Percentiles rank a stretch among this genome's conserved stretches.
phyloP scores from a whole-genome alignment of 192 early-diverging fungal species.

The Rhizophlyctis rosea region DNA sequence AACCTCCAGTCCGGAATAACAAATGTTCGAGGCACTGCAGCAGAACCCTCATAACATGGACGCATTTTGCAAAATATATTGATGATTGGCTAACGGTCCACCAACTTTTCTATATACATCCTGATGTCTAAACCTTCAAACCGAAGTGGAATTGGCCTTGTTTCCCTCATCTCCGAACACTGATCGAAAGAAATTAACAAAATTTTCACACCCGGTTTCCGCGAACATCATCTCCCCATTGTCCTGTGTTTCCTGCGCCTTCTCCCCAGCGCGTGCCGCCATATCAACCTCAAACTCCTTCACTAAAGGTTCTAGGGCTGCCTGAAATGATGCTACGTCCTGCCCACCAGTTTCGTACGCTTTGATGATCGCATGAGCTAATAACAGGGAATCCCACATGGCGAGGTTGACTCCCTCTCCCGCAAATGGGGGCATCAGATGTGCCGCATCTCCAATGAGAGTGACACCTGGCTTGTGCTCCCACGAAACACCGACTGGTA shows the following conservation, averaged over 20 bases:
- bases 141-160: no score
- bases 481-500: slow-evolving; percentile 33
- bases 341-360: not conserved
- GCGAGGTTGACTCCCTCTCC: no score
- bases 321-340: no score
- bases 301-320: not conserved
- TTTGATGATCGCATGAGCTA: not conserved
- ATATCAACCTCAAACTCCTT: not conserved
- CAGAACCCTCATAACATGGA: no score
- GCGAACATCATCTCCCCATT: not conserved
- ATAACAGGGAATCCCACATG: no score
- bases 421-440: slow-evolving; percentile 45
- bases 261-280: not conserved
- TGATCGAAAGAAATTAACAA: not conserved
- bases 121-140: no score
- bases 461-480: slow-evolving; percentile 25
- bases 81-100: no score
- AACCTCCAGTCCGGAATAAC: no score
- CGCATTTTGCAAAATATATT: no score
- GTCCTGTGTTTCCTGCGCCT: not conserved
- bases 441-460: slow-evolving; percentile 48
- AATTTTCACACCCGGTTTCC: not conserved
- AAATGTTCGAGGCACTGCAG: no score
- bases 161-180: no score
- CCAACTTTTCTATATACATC: no score